A percentile compares a stretch with the other conserved stretches of the same genome.
These are phyloP conservation scores for Candida jianshihensis DNA, from an alignment of 805 yeast species.

Conservation along the genomic window DNA sequence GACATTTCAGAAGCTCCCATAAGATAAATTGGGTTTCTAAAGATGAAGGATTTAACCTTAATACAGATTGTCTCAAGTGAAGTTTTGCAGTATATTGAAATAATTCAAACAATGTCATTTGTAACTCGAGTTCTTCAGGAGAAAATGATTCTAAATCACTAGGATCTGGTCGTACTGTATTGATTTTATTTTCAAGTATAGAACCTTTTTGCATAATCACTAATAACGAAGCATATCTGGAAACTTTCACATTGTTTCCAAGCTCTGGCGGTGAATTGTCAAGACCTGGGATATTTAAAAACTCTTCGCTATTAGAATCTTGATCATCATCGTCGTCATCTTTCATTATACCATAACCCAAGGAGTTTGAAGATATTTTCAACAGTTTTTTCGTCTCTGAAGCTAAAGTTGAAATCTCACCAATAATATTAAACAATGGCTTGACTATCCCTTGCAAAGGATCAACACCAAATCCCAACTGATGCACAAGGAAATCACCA, in stretches of 20 bases:
- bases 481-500: slow-evolving; percentile 27
- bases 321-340: slow-evolving; percentile 13
- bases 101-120: slow-evolving; percentile 63
- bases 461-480: slow-evolving; percentile 42
- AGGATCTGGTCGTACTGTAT: slow-evolving; percentile 44
- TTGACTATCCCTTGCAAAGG: slow-evolving; percentile 71
- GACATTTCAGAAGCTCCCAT: slow-evolving; percentile 44
- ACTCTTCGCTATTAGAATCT: slow-evolving; percentile 6
- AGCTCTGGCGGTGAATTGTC: slow-evolving; percentile 16
- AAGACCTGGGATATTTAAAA: slow-evolving; percentile 17
- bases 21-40: slow-evolving; percentile 56
- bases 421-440: slow-evolving; percentile 57
- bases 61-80: slow-evolving; percentile 59
- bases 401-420: slow-evolving; percentile 58
- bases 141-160: slow-evolving; percentile 33
- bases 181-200: slow-evolving; percentile 42
- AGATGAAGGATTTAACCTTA: slow-evolving; percentile 52
- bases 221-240: slow-evolving; percentile 28
- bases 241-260: slow-evolving; percentile 16
- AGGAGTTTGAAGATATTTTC: slow-evolving; percentile 22
- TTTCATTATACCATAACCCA: slow-evolving; percentile 20
- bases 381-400: slow-evolving; percentile 39
- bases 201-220: slow-evolving; percentile 28
- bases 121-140: slow-evolving; percentile 51
- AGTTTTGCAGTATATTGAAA: slow-evolving; percentile 64